phyloP scores from a whole-genome alignment of 2,329 filamentous ascomycete species.

The Elsinoe arachidis region DNA sequence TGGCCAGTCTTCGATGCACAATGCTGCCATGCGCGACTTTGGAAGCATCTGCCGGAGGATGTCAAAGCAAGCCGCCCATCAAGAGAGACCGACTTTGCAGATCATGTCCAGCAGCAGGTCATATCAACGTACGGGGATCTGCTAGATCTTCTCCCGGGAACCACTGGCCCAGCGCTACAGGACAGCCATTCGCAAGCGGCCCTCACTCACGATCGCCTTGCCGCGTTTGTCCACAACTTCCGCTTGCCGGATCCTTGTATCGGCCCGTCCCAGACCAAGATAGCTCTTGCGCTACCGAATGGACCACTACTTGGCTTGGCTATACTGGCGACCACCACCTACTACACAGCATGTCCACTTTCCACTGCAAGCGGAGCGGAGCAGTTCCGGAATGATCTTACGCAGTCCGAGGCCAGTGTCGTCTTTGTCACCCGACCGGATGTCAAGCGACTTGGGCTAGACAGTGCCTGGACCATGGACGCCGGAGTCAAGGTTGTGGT shows the following conservation, averaged over 20 bases:
- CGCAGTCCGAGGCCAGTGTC: slow-evolving; percentile 39
- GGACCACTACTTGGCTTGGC: slow-evolving; percentile 46
- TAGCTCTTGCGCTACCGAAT: slow-evolving; percentile 47
- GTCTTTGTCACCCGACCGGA: slow-evolving; percentile 40
- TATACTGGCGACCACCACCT: slow-evolving; percentile 41
- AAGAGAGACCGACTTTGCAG: slow-evolving; percentile 9
- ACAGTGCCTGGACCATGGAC: slow-evolving; percentile 26
- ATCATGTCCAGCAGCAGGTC: slow-evolving; percentile 20
- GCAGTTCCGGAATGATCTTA: slow-evolving; percentile 45
- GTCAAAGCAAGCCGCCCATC: slow-evolving; percentile 25
- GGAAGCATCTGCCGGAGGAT: slow-evolving; percentile 31
- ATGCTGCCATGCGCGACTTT: slow-evolving; percentile 30
- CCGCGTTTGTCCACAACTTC: slow-evolving; percentile 23
- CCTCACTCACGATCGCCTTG: slow-evolving; percentile 22
- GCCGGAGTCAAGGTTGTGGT: slow-evolving; percentile 34
- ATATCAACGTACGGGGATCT: slow-evolving; percentile 23
- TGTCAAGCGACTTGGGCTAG: slow-evolving; percentile 33
- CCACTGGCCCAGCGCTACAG: slow-evolving; percentile 22
- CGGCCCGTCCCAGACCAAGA: slow-evolving; percentile 32
- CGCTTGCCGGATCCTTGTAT: slow-evolving; percentile 19
- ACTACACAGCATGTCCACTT: slow-evolving; percentile 46
- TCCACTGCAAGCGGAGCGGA: slow-evolving; percentile 39
- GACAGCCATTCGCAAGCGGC: slow-evolving; percentile 23
- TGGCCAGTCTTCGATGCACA: slow-evolving; percentile 26
- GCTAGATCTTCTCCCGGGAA: slow-evolving; percentile 22